These are phyloP conservation scores for Geotrichum restrictum DNA, from an alignment of 1,139 yeast genomes.

Conservation along the genomic window DNA sequence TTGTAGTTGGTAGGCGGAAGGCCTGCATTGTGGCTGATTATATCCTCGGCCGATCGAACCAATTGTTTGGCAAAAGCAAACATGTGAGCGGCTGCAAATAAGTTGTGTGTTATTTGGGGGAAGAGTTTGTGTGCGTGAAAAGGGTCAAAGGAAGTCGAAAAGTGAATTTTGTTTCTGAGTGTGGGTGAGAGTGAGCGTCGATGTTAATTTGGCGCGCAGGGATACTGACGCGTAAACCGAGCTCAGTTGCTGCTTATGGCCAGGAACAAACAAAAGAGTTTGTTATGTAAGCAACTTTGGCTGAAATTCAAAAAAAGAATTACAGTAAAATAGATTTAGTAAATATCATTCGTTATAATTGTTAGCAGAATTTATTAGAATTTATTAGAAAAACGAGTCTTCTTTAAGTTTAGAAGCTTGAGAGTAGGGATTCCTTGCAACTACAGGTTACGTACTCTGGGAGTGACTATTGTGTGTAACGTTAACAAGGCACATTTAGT, in stretches of 20 bases:
- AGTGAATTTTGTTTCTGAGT: not conserved
- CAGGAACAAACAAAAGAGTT: not conserved
- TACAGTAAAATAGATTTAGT: no score
- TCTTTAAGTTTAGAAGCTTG: no score
- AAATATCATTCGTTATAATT: no score
- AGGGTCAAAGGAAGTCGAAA: not conserved
- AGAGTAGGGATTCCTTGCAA: no score
- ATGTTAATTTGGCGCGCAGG: not conserved
- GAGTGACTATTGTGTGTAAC: no score
- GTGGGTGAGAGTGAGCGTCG: not conserved
- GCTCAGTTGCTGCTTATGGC: no score
- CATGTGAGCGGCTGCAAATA: slow-evolving; percentile 47
- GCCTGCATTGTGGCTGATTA: slow-evolving; percentile 38
- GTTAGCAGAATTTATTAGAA: no score
- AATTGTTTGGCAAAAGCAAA: slow-evolving; percentile 83
- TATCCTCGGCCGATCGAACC: slow-evolving; percentile 67
- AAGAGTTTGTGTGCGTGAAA: not conserved
- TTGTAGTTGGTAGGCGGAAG: slow-evolving; percentile 36
- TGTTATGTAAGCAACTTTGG: not conserved
- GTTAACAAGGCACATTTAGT: no score
- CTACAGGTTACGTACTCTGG: no score
- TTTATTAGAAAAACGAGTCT: no score
- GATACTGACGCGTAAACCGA: no score
- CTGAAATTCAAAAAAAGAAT: not conserved
- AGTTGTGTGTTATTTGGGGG: not conserved